Conservation (phyloP, 2,329 filamentous ascomycete species). For the Diaporthe sp. region DNA sequence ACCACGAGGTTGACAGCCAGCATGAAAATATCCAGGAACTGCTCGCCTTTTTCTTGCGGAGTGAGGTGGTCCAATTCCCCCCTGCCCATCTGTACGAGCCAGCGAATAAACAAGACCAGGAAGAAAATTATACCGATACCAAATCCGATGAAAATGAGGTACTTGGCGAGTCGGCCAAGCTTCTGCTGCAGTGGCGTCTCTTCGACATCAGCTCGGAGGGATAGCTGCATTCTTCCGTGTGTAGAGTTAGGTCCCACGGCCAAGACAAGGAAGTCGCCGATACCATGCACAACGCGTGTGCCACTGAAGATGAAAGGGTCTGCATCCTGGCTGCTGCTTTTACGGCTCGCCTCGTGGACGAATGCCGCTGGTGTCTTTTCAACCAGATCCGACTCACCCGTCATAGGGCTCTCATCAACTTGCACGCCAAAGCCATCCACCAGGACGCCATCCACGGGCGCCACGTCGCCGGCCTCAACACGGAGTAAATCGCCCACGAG, state of each 20-base stretch:
- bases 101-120: conserved; percentile 54
- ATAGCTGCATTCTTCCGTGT: conserved; percentile 84
- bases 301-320: conserved; percentile 85
- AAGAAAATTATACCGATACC: conserved; percentile 60
- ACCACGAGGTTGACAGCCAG: conserved; percentile 77
- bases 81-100: conserved; percentile 10
- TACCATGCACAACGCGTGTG: conserved; percentile 81
- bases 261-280: conserved; percentile 83
- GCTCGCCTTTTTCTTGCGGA: conserved; percentile 61
- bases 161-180: conserved; percentile 82
- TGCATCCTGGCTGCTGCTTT: conserved; percentile 67
- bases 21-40: conserved; percentile 76
- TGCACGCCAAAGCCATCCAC: conserved; percentile 76
- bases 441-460: conserved; percentile 80
- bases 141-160: conserved; percentile 68
- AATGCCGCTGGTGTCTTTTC: conserved; percentile 73
- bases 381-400: conserved; percentile 81
- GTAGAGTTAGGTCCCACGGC: conserved; percentile 81
- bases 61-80: conserved; percentile 38
- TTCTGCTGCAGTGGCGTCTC: conserved; percentile 85
- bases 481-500: conserved; percentile 82
- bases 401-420: conserved; percentile 82
- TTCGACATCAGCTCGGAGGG: conserved; percentile 81
- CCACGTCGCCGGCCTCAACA: conserved; percentile 80
- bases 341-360: conserved; percentile 69